Evolutionary conservation across 2,329 filamentous ascomycete species (phyloP).

Genomic region (Leptographium galeiforme): DNA sequence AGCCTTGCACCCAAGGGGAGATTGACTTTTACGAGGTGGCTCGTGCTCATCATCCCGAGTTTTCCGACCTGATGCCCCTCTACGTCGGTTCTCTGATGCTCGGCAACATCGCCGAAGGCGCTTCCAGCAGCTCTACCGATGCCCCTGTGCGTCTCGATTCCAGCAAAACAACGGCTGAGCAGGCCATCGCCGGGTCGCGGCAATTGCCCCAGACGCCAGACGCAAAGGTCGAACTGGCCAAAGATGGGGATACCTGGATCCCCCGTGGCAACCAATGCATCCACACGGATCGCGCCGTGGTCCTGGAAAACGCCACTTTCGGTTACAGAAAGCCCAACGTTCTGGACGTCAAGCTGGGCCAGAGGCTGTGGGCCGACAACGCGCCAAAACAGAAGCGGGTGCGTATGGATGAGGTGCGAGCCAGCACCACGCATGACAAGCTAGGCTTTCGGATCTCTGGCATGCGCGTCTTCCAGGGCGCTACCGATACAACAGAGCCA

Average conservation of each 20-base stretch:
- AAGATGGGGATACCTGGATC: conserved; percentile 25
- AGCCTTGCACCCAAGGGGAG: conserved; percentile 79
- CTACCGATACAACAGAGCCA: conserved; percentile 26
- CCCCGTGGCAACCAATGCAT: conserved; percentile 47
- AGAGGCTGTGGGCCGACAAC: conserved; percentile 71
- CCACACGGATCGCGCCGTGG: conserved; percentile 64
- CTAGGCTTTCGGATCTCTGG: conserved; percentile 52
- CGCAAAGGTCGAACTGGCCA: neutral
- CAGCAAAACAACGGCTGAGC: conserved; percentile 27
- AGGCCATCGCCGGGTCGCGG: conserved; percentile 17
- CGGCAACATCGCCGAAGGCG: conserved; percentile 35
- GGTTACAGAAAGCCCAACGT: conserved; percentile 81
- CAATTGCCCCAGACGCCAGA: neutral
- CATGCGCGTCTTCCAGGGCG: conserved; percentile 50
- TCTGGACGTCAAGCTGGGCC: conserved; percentile 82
- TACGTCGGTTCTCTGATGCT: conserved; percentile 72
- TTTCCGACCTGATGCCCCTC: conserved; percentile 68
- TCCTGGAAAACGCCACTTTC: conserved; percentile 70
- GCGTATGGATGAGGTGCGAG: conserved; percentile 45
- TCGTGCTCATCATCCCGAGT: conserved; percentile 49
- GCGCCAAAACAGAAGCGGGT: conserved; percentile 44
- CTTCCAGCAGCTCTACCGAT: conserved; percentile 33
- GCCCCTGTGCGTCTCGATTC: conserved; percentile 29
- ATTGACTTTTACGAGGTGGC: conserved; percentile 80
- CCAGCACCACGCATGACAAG: conserved; percentile 44